A percentile compares a stretch with the other conserved stretches of the same genome.
Conservation (phyloP, 768 basidiomycete genomes). For the Rhodotorula sphaerocarpa region DNA sequence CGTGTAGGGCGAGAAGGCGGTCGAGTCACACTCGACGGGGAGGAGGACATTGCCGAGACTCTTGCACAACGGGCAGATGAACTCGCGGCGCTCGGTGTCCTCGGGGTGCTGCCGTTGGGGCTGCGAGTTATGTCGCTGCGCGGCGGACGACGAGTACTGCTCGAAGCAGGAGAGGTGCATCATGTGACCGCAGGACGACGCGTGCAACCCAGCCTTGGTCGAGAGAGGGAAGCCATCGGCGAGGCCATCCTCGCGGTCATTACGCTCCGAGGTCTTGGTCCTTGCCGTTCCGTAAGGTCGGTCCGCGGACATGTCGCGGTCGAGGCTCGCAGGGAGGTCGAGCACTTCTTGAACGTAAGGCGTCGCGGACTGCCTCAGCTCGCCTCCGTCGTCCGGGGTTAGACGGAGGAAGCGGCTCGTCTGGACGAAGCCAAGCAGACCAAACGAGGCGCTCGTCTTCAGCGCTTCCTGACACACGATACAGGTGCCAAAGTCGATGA, state of each 20-base stretch:
- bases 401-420: constrained; percentile 74
- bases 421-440: constrained; percentile 75
- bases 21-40: constrained; percentile 52
- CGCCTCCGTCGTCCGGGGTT: constrained; percentile 53
- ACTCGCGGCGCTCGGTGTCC: constrained; percentile 84
- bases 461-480: constrained; percentile 97
- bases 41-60: constrained; percentile 89
- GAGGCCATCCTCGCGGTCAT: constrained; percentile 27
- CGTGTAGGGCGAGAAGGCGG: constrained; percentile 8
- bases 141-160: constrained; percentile 74
- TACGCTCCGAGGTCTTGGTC: constrained; percentile 7
- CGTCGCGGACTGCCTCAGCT: constrained; percentile 1
- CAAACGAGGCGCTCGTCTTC: constrained; percentile 63
- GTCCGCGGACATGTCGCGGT: constrained; percentile 44
- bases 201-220: constrained; percentile 49
- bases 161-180: constrained; percentile 96
- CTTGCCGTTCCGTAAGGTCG: constrained; percentile 34
- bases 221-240: constrained; percentile 32
- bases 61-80: constrained; percentile 94
- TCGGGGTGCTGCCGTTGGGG: constrained; percentile 90
- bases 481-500: constrained; percentile 61
- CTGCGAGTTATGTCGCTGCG: constrained; percentile 72
- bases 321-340: constrained; percentile 57
- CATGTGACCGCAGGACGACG: constrained; percentile 87
- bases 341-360: constrained; percentile 64